Evolutionary conservation across 2,329 filamentous ascomycete species (phyloP).

Genomic region (Rugonectria rugulosa): DNA sequence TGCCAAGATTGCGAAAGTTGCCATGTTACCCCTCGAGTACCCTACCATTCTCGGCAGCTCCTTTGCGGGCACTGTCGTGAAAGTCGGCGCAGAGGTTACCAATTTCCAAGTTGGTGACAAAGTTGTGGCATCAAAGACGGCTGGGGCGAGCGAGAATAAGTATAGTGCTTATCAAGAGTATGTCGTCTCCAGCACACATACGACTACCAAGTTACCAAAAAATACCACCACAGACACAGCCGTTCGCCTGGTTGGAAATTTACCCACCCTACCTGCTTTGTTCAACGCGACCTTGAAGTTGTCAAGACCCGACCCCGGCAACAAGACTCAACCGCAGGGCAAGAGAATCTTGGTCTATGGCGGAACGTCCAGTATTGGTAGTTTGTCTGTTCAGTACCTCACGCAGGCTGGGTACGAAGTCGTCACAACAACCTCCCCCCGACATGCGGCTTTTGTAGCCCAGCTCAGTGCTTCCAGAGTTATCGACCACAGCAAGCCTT

Average conservation of each 20-base stretch:
- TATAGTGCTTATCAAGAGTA: constrained; percentile 29
- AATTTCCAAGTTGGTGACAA: constrained; percentile 26
- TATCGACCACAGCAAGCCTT: constrained; percentile 16
- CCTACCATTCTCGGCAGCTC: constrained; percentile 27
- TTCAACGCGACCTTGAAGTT: constrained; percentile 26
- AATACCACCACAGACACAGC: constrained; percentile 21
- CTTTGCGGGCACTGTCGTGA: constrained; percentile 26
- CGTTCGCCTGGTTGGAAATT: constrained; percentile 27
- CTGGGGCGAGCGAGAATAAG: constrained; percentile 24
- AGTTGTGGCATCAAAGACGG: constrained; percentile 27
- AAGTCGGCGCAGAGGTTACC: constrained; percentile 14
- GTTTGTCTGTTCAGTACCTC: constrained; percentile 27
- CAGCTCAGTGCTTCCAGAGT: constrained; percentile 19
- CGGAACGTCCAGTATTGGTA: constrained; percentile 29
- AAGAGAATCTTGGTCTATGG: constrained; percentile 27
- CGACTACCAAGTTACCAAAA: constrained; percentile 22
- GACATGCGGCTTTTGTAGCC: constrained; percentile 23
- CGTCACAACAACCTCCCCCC: constrained; percentile 29
- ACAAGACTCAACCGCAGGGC: constrained; percentile 6
- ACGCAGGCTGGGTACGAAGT: constrained; percentile 29
- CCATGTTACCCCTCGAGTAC: constrained; percentile 28
- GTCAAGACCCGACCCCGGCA: constrained; percentile 14
- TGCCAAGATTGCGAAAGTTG: constrained; percentile 30
- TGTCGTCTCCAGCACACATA: constrained; percentile 8
- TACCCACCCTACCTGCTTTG: constrained; percentile 26